Base-by-base conservation (phyloP, 176 grass and related monocot species). In the Oryza meridionalis region DNA sequence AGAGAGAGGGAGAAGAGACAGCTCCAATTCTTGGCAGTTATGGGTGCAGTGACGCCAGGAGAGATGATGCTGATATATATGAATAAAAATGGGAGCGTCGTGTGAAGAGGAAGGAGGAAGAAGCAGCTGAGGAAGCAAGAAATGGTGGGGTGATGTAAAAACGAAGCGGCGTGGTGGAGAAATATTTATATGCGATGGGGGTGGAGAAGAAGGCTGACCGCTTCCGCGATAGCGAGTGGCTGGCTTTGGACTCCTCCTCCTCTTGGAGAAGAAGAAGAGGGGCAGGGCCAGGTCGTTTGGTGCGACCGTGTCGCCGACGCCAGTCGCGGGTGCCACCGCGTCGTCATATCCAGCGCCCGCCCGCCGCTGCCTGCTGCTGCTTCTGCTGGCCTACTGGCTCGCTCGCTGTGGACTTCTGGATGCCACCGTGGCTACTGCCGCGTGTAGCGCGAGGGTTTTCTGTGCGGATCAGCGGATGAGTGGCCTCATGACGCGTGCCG, bases 261-360 rank as follows among this genome's bases (percentile, higher is more conserved):
- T 13, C 26, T 9, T 35, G 7, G 11, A 4, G 59, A 49, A 4
- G 42, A 65, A 4, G 13, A 1, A 11, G 14, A 15, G 5, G 17
- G 17, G 26, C 26, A 37, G 55, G 82, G 63, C 72, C 82, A 21
- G 63, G 82, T 84, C 82, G 65, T 3, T 21, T 69, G 11, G 5
- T 0, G 53, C 69, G 88, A 90, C 88, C 88, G 88, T 86, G 88
- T 90, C 88, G 88, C 78, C 78, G 79, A 86, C 84, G 88, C 59
- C 79, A 46, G 88, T 83, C 88, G 47, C 61, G 66, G 55, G 11
- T 49, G 83, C 73, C 78, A 78, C 83, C 83, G 78, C 83, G 83
- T 90, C 77, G 70, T 65, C 77, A 7, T 7, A 32, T 51, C 1
- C 9, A 13, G 1, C 25, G 47, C 21, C 9, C 4, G 46, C 32